A percentile compares a stretch with the other conserved stretches of the same genome.
Evolutionary conservation across 148 eudicot genomes (phyloP).

Genomic region (Pouteria glomerata): DNA sequence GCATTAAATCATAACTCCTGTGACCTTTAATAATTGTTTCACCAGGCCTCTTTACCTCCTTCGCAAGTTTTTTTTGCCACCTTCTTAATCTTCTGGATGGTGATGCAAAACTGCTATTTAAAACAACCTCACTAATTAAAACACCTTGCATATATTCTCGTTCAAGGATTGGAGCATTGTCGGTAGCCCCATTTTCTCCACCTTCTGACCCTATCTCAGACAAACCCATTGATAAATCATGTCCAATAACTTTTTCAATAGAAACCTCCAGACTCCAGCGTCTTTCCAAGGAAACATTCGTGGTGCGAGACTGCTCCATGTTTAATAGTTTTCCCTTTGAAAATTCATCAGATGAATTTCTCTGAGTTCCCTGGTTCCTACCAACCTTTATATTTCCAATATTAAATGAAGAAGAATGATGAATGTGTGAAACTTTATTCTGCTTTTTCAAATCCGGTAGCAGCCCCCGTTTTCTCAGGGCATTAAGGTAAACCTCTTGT

Average conservation of each 20-base stretch:
- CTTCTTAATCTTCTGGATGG: slow-evolving; percentile 62
- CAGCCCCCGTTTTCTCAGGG: slow-evolving; percentile 81
- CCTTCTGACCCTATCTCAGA: slow-evolving; percentile 44
- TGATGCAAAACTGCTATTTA: slow-evolving; percentile 53
- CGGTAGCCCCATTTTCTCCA: slow-evolving; percentile 38
- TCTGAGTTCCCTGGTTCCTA: slow-evolving; percentile 35
- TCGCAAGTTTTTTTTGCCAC: slow-evolving; percentile 60
- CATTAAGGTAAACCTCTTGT: slow-evolving; percentile 67
- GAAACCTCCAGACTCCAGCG: slow-evolving; percentile 93
- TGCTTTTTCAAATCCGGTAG: slow-evolving; percentile 73
- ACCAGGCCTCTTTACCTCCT: slow-evolving; percentile 87
- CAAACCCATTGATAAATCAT: slow-evolving; percentile 38
- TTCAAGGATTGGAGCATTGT: slow-evolving; percentile 60
- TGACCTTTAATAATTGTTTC: slow-evolving; percentile 96
- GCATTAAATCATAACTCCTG: slow-evolving; percentile 97
- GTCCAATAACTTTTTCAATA: slow-evolving; percentile 75
- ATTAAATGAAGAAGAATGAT: slow-evolving; percentile 62
- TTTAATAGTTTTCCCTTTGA: slow-evolving; percentile 39
- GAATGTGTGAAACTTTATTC: slow-evolving; percentile 72
- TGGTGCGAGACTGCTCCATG: slow-evolving; percentile 43
- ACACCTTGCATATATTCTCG: slow-evolving; percentile 99
- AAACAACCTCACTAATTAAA: slow-evolving; percentile 80
- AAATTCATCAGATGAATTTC: slow-evolving; percentile 41
- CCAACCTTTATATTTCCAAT: slow-evolving; percentile 60
- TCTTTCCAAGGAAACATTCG: slow-evolving; percentile 65